Evolutionary conservation across 306 rosid genomes (phyloP).

Genomic region (Inga leiocalycina): DNA sequence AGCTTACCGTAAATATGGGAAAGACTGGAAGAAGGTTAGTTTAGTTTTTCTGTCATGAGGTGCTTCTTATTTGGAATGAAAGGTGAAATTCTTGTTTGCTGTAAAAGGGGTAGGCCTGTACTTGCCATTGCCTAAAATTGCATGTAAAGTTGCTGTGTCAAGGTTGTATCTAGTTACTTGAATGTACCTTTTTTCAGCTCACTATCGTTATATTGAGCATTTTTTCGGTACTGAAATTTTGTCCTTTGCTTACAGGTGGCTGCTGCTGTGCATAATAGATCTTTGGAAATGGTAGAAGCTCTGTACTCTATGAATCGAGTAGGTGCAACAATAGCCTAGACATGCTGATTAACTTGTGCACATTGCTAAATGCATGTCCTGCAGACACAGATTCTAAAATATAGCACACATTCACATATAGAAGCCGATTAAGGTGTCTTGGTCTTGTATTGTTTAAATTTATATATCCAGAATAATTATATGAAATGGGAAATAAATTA

Average conservation of each 20-base stretch:
- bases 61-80: constrained; percentile 23
- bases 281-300: constrained; percentile 90
- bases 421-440: not conserved
- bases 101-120: constrained; percentile 12
- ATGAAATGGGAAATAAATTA: constrained; percentile 8
- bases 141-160: constrained; percentile 18
- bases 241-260: constrained; percentile 62
- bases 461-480: not conserved
- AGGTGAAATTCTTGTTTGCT: constrained; percentile 24
- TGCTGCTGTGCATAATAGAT: constrained; percentile 65
- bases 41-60: constrained; percentile 21
- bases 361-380: constrained; percentile 30
- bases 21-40: constrained; percentile 96
- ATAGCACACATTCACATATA: constrained; percentile 4
- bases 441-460: not conserved
- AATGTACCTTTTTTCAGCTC: constrained; percentile 29
- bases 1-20: constrained; percentile 87
- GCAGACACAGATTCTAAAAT: constrained; percentile 22
- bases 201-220: constrained; percentile 25
- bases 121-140: constrained; percentile 25
- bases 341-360: constrained; percentile 24
- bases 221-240: constrained; percentile 15
- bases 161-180: constrained; percentile 31
- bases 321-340: constrained; percentile 31
- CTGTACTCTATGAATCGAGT: constrained; percentile 91